Conservation (phyloP, 768 basidiomycete genomes). For the Candolleomyces efflorescens region DNA sequence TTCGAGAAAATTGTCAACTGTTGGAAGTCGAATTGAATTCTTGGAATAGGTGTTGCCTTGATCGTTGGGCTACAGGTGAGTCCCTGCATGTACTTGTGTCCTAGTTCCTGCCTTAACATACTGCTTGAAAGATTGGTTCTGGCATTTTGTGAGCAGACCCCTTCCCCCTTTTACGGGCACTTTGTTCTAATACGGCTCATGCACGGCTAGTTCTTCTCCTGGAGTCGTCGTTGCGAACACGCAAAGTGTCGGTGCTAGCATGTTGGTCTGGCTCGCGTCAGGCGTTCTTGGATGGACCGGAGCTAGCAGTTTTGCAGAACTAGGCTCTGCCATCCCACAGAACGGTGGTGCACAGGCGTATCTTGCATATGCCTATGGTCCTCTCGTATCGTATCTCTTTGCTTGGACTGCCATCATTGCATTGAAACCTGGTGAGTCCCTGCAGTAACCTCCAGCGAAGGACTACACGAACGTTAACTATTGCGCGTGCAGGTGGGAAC, state of each 20-base stretch:
- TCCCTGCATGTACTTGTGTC: neutral
- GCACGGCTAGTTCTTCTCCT: constrained; percentile 68
- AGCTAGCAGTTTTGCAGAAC: constrained; percentile 88
- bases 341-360: constrained; percentile 76
- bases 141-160: constrained; percentile 85
- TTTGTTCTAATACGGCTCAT: neutral
- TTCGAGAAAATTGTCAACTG: constrained; percentile 25
- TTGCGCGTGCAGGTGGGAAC: constrained; percentile 47
- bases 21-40: neutral
- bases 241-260: constrained; percentile 84
- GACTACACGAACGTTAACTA: neutral
- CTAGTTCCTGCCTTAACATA: neutral
- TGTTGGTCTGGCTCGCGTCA: constrained; percentile 78
- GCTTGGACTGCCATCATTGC: constrained; percentile 93
- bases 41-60: constrained; percentile 67
- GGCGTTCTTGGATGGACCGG: constrained; percentile 94
- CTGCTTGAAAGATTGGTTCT: constrained; percentile 65
- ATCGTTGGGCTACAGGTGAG: constrained; percentile 77
- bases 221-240: constrained; percentile 89
- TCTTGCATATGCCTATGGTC: constrained; percentile 84
- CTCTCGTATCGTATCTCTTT: constrained; percentile 84
- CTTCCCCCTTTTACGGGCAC: neutral
- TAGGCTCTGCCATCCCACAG: constrained; percentile 85
- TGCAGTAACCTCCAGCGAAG: neutral
- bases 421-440: constrained; percentile 66